These are phyloP conservation scores for Hypoxylon fragiforme DNA, from an alignment of 495 filamentous ascomycete species.

Conservation along the genomic window DNA sequence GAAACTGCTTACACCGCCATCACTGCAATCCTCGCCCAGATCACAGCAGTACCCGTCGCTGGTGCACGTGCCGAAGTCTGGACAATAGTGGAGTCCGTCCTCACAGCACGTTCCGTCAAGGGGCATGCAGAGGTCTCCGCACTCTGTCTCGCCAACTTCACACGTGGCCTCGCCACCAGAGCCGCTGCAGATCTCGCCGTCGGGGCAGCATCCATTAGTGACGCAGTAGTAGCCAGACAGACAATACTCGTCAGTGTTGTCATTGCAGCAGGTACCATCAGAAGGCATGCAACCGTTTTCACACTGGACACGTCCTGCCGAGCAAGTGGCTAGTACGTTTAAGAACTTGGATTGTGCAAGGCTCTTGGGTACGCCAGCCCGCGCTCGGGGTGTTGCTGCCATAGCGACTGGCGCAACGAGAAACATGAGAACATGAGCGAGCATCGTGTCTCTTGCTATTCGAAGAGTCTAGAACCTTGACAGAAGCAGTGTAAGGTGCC, in stretches of 20 bases:
- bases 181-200: slow-evolving; percentile 23
- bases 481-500: neutral
- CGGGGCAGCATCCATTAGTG: slow-evolving; percentile 28
- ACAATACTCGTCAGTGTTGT: slow-evolving; percentile 32
- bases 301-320: slow-evolving; percentile 8
- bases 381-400: slow-evolving; percentile 18
- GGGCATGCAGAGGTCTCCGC: slow-evolving; percentile 31
- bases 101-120: slow-evolving; percentile 27
- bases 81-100: slow-evolving; percentile 23
- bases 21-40: slow-evolving; percentile 21
- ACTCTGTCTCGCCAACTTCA: slow-evolving; percentile 5
- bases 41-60: slow-evolving; percentile 29
- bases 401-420: slow-evolving; percentile 20
- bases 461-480: neutral
- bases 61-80: slow-evolving; percentile 31
- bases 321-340: slow-evolving; percentile 20
- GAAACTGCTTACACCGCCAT: slow-evolving; percentile 7
- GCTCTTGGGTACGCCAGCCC: slow-evolving; percentile 20
- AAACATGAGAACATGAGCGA: slow-evolving; percentile 15
- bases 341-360: slow-evolving; percentile 19
- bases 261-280: slow-evolving; percentile 26
- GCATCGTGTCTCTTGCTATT: slow-evolving; percentile 18
- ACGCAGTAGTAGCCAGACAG: slow-evolving; percentile 30
- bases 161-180: neutral
- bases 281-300: slow-evolving; percentile 25